Percentiles rank a stretch among this genome's conserved stretches.
Conservation (phyloP, 176 grass and related monocot genomes). For the Carex myosuroides region DNA sequence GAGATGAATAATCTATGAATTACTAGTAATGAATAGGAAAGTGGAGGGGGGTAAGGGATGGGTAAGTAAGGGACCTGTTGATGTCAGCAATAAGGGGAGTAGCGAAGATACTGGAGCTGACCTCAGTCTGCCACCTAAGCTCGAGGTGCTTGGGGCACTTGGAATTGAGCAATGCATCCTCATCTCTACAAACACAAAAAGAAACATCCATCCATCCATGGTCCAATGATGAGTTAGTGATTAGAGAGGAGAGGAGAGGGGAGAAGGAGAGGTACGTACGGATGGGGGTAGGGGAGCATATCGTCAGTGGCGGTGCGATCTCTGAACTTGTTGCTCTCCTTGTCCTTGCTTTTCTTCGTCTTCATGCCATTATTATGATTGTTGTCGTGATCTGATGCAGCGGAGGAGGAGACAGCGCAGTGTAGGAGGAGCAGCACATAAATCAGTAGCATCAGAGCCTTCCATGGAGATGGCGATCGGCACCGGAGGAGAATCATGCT, state of each 20-base stretch:
- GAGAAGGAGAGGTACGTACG: conserved; percentile 28
- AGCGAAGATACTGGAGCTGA: conserved; percentile 98
- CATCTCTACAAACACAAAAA: conserved; percentile 37
- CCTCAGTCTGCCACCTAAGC: conserved; percentile 94
- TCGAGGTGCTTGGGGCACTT: conserved; percentile 85
- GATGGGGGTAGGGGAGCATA: conserved; percentile 59
- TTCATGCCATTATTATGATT: no score
- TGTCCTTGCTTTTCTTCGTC: conserved; percentile 16
- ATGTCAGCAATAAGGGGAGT: conserved; percentile 89
- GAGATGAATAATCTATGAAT: no score
- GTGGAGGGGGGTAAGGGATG: no score
- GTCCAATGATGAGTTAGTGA: not conserved
- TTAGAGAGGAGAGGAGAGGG: not conserved
- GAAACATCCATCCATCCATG: no score
- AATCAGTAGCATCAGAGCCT: not conserved
- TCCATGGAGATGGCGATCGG: not conserved
- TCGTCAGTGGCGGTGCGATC: conserved; percentile 86
- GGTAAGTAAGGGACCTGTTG: conserved; percentile 29
- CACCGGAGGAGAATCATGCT: not conserved
- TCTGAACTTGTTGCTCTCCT: conserved; percentile 81
- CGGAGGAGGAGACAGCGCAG: conserved; percentile 22
- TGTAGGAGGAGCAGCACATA: not conserved
- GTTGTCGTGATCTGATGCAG: not conserved
- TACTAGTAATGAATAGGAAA: no score
- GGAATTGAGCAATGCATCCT: conserved; percentile 71